These are phyloP conservation scores for Meripilus lineatus DNA, from an alignment of 1,284 basidiomycete genomes.

Conservation along the genomic window DNA sequence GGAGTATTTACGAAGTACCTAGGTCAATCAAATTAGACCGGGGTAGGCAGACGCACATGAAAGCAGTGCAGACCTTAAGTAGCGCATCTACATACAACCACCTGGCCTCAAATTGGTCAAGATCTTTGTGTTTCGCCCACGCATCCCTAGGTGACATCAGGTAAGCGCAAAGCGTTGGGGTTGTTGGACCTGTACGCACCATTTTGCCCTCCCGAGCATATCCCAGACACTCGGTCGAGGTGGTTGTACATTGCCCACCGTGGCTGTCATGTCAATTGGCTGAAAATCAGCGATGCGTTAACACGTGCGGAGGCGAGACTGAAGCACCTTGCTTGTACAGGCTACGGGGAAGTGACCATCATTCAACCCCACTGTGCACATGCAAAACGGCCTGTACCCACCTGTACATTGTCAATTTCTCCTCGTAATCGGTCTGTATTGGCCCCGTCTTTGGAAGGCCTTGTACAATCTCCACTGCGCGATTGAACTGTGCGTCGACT, in stretches of 20 bases:
- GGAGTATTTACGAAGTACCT: slow-evolving; percentile 82
- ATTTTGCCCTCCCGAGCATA: slow-evolving; percentile 92
- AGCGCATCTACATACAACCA: slow-evolving; percentile 87
- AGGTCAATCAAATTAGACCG: slow-evolving; percentile 3
- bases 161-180: too few relatives aligned
- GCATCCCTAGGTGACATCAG: slow-evolving; percentile 84
- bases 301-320: background rate
- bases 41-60: background rate
- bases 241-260: slow-evolving; percentile 79
- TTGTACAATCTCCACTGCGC: slow-evolving; percentile 94
- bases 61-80: slow-evolving; percentile 56
- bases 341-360: slow-evolving; percentile 34
- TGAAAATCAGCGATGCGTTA: slow-evolving; percentile 2
- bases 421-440: slow-evolving; percentile 95
- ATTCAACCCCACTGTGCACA: background rate
- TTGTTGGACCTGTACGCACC: too few relatives aligned
- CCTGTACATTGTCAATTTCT: slow-evolving; percentile 95
- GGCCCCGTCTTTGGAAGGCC: slow-evolving; percentile 89
- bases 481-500: slow-evolving; percentile 83
- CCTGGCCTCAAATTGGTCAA: slow-evolving; percentile 79
- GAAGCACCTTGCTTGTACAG: slow-evolving; percentile 86
- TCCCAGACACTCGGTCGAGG: slow-evolving; percentile 87
- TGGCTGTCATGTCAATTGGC: slow-evolving; percentile 53
- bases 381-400: slow-evolving; percentile 28
- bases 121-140: slow-evolving; percentile 88